Percentiles rank a stretch among this genome's conserved stretches.
phyloP scores from a whole-genome alignment of 164 flowering plant genomes.

The Litsea cubeba region DNA sequence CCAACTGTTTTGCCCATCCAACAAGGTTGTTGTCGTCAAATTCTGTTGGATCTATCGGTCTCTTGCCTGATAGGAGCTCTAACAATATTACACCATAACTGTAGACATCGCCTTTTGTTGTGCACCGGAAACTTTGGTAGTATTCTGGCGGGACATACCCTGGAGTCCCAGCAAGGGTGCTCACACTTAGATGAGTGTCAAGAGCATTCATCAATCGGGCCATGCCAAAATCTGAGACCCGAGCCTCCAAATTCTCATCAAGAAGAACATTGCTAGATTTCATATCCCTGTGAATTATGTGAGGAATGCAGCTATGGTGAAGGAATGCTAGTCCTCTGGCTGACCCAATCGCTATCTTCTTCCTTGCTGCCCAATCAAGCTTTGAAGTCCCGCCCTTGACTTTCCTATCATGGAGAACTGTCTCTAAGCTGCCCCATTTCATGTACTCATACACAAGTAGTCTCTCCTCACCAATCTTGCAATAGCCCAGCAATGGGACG shows the following conservation, averaged over 20 bases:
- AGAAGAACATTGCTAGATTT: conserved; percentile 79
- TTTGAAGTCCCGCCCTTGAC: conserved; percentile 28
- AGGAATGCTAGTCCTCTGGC: conserved; percentile 93
- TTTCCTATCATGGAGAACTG: conserved; percentile 62
- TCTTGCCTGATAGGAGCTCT: conserved; percentile 81
- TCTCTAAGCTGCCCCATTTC: conserved; percentile 83
- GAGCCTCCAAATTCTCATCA: conserved; percentile 72
- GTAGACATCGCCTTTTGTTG: conserved; percentile 81
- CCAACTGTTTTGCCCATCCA: conserved; percentile 85
- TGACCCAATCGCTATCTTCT: conserved; percentile 79
- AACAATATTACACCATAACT: conserved; percentile 72
- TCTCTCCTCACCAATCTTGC: conserved; percentile 78
- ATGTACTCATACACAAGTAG: conserved; percentile 82
- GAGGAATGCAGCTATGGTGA: conserved; percentile 94
- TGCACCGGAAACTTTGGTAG: conserved; percentile 81
- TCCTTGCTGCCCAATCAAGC: conserved; percentile 70
- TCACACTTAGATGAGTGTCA: conserved; percentile 87
- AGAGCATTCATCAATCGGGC: conserved; percentile 78
- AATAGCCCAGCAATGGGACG: conserved; percentile 71
- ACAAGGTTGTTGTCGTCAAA: conserved; percentile 91
- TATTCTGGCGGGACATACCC: conserved; percentile 89
- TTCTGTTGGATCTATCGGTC: conserved; percentile 61
- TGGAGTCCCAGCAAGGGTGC: conserved; percentile 85
- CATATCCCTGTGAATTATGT: conserved; percentile 86
- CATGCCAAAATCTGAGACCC: conserved; percentile 97